Base-by-base conservation (phyloP, 768 basidiomycete species). In the Sarcodon sp. region DNA sequence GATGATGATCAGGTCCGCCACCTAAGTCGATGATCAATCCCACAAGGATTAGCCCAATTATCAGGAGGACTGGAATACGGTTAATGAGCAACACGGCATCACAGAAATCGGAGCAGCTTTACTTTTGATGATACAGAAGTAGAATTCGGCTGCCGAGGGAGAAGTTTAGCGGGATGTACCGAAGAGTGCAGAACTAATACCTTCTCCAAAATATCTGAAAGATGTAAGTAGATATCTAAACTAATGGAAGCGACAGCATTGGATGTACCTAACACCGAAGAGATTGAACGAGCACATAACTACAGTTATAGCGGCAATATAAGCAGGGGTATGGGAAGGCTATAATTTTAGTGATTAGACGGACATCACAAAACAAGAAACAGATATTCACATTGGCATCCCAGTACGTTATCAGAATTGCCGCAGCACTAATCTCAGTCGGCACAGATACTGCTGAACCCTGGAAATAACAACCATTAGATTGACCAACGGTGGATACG, bases 1-100 rank as follows among this genome's bases (percentile, higher is more conserved):
- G 54, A 21, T 60, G 58, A 51, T 61, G 57, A 49, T 57, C 56
- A 35, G 69, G 70, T 15, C 66, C 70, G 15, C 66, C 69, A 41
- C 71, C 71, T 35, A 64, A 58, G 45, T 65, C 64, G 52, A 70
- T 57, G 52, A 69, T 59, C 59, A 72, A 66, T 46, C 69, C 68
- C 51, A 69, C 58, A 50, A 72, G 64, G 37, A 54, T 52, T 32
- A 53, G 41, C n/a, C 52, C 50, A 47, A 46, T 53, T 49, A 53
- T 51, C 32, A 53, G 37, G 8, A 27, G 27, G 31, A 53, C 49
- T 51, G 36, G 3, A 16, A 8, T 21, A n/a, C 15, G 33, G 15
- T 27, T 3, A 16, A 13, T n/a, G 51, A 50, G 15, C 43, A 50
- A 43, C 31, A 45, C 13, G 35, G 39, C 8, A 32, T 34, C 21